Conservation (phyloP, 2,329 filamentous ascomycete species). For the Fusarium pininemorale region DNA sequence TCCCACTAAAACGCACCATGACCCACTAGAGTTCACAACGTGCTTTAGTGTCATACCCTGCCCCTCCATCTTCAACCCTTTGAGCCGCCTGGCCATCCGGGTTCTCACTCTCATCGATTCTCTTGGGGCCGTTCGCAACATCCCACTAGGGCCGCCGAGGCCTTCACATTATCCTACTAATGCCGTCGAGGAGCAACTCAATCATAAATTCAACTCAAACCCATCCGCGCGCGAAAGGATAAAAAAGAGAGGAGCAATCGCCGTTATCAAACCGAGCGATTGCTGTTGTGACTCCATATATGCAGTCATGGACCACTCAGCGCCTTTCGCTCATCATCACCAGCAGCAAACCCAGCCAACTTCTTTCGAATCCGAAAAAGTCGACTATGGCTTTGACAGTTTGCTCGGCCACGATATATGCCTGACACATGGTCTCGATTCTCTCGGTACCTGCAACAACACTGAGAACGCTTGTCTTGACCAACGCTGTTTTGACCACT, state of each 20-base stretch:
- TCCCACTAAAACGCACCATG: conserved; percentile 6
- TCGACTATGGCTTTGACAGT: conserved; percentile 46
- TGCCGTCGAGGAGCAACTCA: conserved; percentile 14
- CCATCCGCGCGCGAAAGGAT: neutral
- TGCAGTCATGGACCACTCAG: conserved; percentile 35
- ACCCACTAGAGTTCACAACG: conserved; percentile 26
- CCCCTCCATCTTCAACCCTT: conserved; percentile 34
- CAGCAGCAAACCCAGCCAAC: conserved; percentile 28
- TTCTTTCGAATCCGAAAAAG: conserved; percentile 38
- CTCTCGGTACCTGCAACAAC: conserved; percentile 43
- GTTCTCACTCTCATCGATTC: conserved; percentile 39
- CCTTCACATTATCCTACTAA: conserved; percentile 14
- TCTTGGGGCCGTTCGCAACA: conserved; percentile 33
- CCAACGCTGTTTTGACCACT: conserved; percentile 40
- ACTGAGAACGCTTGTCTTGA: conserved; percentile 48
- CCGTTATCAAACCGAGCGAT: neutral
- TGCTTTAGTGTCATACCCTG: conserved; percentile 18
- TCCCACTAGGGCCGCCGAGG: conserved; percentile 28
- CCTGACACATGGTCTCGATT: conserved; percentile 40
- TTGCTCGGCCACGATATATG: conserved; percentile 39
- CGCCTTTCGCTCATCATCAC: conserved; percentile 31
- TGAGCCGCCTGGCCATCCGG: conserved; percentile 43
- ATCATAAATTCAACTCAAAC: neutral
- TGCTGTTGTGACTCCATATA: conserved; percentile 10
- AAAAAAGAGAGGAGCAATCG: conserved; percentile 6